Evolutionary conservation across 306 rosid genomes (phyloP), one percentile per base, ranked within the genome.

Genomic region (Cajanus cajan): DNA sequence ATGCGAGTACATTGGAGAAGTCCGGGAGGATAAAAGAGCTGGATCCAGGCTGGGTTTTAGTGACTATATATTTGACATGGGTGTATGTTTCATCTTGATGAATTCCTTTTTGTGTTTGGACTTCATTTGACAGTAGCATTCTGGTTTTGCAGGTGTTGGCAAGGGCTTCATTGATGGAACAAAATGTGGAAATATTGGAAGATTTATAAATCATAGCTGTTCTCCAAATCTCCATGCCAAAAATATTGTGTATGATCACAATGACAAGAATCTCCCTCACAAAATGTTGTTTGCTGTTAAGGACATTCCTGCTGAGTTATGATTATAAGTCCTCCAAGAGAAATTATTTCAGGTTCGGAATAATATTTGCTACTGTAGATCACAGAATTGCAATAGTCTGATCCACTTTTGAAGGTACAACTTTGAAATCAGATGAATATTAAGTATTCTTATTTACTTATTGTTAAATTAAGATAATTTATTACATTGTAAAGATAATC

Each of bases 1-100:
- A 8, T 88, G 91, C 2, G 89, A 85, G 68, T 86, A 70, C 24
- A 12, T 78, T 16, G 89, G 91, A 36, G 88, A 85, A 75, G 45
- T 88, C 4, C 12, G 1, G n/a, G n/a, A n/a, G n/a, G n/a, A n/a
- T 39, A 21, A 18, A 16, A 13, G 4, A 41, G 0, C 16, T 18
- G 15, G 59, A 45, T 68, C 63, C 16, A 73, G 48, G 36, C 12
- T 2, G 11, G 31, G 25, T n/a, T 44, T 0, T 25, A 71, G 61
- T 8, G 7, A 64, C 21, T 77, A 15, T 21, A 6, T 24, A 12
- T 24, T 78, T 66, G 7, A 28, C 4, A 21, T 59, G 18, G 85
- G 85, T 77, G 59, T 39, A 64, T 55, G n/a, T n/a, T n/a, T n/a
- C n/a, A n/a, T 66, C 8, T 14, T 55, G 41, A 57, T 9, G 2